phyloP scores from a whole-genome alignment of 1,284 basidiomycete species.

The Boletus albobrunnescens region DNA sequence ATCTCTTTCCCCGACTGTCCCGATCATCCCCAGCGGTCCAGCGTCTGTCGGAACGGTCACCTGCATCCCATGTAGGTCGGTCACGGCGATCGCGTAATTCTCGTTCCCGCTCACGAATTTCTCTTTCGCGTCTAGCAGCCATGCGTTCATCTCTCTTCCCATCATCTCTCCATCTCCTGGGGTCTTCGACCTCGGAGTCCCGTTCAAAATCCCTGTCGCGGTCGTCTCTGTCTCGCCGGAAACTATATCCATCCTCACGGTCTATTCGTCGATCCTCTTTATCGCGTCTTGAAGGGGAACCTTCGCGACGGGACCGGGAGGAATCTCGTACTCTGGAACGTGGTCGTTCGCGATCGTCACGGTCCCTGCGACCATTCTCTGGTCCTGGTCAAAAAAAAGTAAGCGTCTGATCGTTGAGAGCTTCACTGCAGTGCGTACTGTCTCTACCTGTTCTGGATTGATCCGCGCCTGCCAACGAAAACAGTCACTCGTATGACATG shows the following conservation, averaged over 20 bases:
- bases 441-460: slow-evolving; percentile 51
- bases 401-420: slow-evolving; percentile 6
- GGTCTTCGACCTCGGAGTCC: slow-evolving; percentile 53
- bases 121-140: slow-evolving; percentile 53
- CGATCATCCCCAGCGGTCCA: slow-evolving; percentile 63
- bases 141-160: slow-evolving; percentile 73
- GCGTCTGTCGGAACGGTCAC: slow-evolving; percentile 42
- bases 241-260: slow-evolving; percentile 30
- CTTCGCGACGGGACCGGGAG: slow-evolving; percentile 54
- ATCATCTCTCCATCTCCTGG: slow-evolving; percentile 71
- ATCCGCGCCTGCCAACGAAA: slow-evolving; percentile 42
- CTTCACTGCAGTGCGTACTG: slow-evolving; percentile 40
- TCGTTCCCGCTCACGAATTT: slow-evolving; percentile 24
- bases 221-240: slow-evolving; percentile 35
- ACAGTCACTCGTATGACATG: slow-evolving; percentile 1
- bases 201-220: slow-evolving; percentile 37
- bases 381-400: slow-evolving; percentile 34
- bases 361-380: slow-evolving; percentile 53
- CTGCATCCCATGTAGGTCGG: slow-evolving; percentile 40
- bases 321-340: slow-evolving; percentile 59
- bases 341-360: slow-evolving; percentile 54
- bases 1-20: slow-evolving; percentile 56
- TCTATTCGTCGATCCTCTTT: slow-evolving; percentile 39
- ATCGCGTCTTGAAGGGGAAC: slow-evolving; percentile 47
- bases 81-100: slow-evolving; percentile 42